Evolutionary conservation across 345 rosid genomes (phyloP), one percentile per base, ranked within the genome.

Genomic region (Bretschneidera sinensis): DNA sequence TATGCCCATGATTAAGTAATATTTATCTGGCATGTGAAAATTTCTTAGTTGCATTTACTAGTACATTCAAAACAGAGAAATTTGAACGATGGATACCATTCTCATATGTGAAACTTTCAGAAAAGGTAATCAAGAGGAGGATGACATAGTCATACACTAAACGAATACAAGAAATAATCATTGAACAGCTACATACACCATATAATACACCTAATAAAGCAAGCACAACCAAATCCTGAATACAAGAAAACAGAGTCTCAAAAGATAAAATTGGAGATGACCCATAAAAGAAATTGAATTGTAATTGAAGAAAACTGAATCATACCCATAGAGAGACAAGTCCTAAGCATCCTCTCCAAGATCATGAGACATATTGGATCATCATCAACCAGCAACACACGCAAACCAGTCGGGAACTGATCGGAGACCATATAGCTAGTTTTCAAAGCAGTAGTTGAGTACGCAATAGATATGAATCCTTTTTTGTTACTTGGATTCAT

Each of bases 321-420:
- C 17, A 0, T 58, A 92, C 99, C 99, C 68, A 84, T 85, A 66
- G 90, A 94, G 24, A 60, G 81, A 55, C 99, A 94, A 35, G 74
- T 80, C 72, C 58, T 66, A 14, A 94, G 90, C 99, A 90, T 94
- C 83, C 76, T 86, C 80, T 87, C 96, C 67, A 94, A 77, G 79
- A 94, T 84, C 89, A 68, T 75, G 34, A 94, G 96, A 71, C 99
- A 94, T 15, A 96, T 86, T 19, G 86, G 92, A 80, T 94, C 97
- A 67, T 94, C 99, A 62, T 87, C 97, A 63, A 94, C 99, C 45
- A 90, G 91, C 31, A 94, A 77, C 6, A 94, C 99, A 24, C 99
- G 78, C 6, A 94, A 67, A 59, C 95, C 95, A 7, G 67, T 84
- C 43, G 97, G 99, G 69, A 89, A 87, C 72, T 81, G 82, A 74